Evolutionary conservation across 2,329 filamentous ascomycete genomes (phyloP).

Genomic region (Trichoderma oligosporum): DNA sequence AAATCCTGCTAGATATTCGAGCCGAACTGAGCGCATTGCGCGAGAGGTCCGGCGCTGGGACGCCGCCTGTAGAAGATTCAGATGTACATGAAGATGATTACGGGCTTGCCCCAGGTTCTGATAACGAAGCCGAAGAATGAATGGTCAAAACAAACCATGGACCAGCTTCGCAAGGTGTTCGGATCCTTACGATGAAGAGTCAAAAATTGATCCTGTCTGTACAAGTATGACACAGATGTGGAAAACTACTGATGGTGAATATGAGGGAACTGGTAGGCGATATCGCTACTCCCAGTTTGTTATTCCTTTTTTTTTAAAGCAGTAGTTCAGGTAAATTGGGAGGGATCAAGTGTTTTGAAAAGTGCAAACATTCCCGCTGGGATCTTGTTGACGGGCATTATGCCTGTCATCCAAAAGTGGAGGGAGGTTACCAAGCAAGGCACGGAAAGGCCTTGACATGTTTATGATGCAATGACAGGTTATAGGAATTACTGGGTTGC

Average conservation of each 20-base stretch:
- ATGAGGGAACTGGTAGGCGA: background rate
- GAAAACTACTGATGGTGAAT: background rate
- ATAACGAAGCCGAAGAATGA: background rate
- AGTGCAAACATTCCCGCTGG: background rate
- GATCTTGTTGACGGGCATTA: background rate
- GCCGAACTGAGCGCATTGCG: conserved; percentile 20
- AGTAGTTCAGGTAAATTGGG: background rate
- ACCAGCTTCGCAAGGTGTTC: background rate
- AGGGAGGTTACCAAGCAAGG: background rate
- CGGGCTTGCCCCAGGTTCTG: background rate
- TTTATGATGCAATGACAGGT: background rate
- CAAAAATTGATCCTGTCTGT: background rate
- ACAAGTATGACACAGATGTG: too few relatives aligned
- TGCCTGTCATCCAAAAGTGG: background rate
- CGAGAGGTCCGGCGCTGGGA: conserved; percentile 13
- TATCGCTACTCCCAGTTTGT: background rate
- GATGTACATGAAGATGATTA: conserved; percentile 14
- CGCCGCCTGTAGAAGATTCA: conserved; percentile 11
- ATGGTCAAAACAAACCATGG: too few relatives aligned
- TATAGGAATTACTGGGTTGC: background rate
- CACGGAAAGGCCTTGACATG: background rate
- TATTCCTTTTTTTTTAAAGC: background rate
- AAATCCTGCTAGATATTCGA: conserved; percentile 20
- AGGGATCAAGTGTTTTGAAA: background rate
- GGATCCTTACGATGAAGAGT: background rate